phyloP scores from a whole-genome alignment of 805 yeast species.

The Phaffomyces thermotolerans region DNA sequence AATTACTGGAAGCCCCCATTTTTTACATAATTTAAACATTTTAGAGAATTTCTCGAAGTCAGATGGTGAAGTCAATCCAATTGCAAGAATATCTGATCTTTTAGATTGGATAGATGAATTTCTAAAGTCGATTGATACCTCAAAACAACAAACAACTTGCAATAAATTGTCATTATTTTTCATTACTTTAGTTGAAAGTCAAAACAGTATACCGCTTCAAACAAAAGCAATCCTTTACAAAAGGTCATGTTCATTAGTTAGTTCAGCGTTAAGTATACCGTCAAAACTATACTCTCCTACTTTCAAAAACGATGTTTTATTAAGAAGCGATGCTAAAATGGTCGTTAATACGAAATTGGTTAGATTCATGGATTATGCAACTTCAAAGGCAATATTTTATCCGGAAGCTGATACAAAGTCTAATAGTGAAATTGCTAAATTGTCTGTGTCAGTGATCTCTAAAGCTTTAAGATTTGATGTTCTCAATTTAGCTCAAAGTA shows the following conservation, averaged over 20 bases:
- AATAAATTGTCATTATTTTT: slow-evolving; percentile 45
- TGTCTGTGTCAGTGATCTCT: slow-evolving; percentile 32
- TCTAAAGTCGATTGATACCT: slow-evolving; percentile 34
- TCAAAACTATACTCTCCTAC: slow-evolving; percentile 18
- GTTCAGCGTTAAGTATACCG: slow-evolving; percentile 11
- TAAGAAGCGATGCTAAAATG: slow-evolving; percentile 44
- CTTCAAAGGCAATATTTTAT: slow-evolving; percentile 24
- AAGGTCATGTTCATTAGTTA: slow-evolving; percentile 18
- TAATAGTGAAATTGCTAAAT: slow-evolving; percentile 26
- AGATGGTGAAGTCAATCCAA: slow-evolving; percentile 24
- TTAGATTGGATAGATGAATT: slow-evolving; percentile 50
- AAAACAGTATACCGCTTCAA: slow-evolving; percentile 27
- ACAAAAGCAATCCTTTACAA: slow-evolving; percentile 30
- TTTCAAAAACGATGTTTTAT: slow-evolving; percentile 32
- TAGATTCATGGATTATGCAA: slow-evolving; percentile 26
- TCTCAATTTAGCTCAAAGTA: slow-evolving; percentile 33
- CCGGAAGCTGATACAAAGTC: slow-evolving; percentile 22
- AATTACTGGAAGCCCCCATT: slow-evolving; percentile 48
- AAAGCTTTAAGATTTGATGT: slow-evolving; percentile 42
- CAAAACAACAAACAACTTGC: slow-evolving; percentile 47
- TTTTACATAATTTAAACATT: slow-evolving; percentile 29
- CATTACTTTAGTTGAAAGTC: slow-evolving; percentile 31
- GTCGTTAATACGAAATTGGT: slow-evolving; percentile 32
- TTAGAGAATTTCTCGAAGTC: slow-evolving; percentile 23
- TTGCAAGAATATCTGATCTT: slow-evolving; percentile 35